phyloP scores from a whole-genome alignment of 768 basidiomycete species.

The Leccinum barrowsii region DNA sequence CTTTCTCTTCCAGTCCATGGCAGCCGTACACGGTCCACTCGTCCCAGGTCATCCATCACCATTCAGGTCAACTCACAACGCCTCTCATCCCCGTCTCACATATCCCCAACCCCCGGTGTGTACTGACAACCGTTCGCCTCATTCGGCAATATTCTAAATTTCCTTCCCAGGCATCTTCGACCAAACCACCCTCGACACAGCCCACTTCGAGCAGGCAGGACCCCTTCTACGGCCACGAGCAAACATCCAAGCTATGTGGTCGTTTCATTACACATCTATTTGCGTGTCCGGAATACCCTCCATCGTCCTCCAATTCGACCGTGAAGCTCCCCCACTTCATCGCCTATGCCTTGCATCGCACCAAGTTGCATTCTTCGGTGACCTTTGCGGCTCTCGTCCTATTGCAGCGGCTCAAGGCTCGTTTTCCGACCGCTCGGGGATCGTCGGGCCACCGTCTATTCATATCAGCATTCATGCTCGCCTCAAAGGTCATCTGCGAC shows the following conservation, averaged over 20 bases:
- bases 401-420: slow-evolving; percentile 61
- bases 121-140: background rate
- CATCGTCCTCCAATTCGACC: slow-evolving; percentile 33
- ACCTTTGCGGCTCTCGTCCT: slow-evolving; percentile 41
- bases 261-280: slow-evolving; percentile 85
- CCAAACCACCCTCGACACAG: slow-evolving; percentile 31
- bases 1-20: slow-evolving; percentile 22
- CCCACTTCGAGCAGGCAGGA: slow-evolving; percentile 23
- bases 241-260: slow-evolving; percentile 61
- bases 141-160: background rate
- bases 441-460: slow-evolving; percentile 71
- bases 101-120: slow-evolving; percentile 30
- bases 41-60: slow-evolving; percentile 28
- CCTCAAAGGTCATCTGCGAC: slow-evolving; percentile 83
- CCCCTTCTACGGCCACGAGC: slow-evolving; percentile 61
- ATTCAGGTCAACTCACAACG: slow-evolving; percentile 24
- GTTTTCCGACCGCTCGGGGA: slow-evolving; percentile 74
- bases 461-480: slow-evolving; percentile 72
- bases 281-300: slow-evolving; percentile 80
- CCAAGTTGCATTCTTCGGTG: slow-evolving; percentile 56
- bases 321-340: slow-evolving; percentile 54
- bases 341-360: slow-evolving; percentile 66
- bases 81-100: slow-evolving; percentile 24
- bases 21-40: slow-evolving; percentile 31
- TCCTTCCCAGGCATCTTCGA: slow-evolving; percentile 19